phyloP scores from a whole-genome alignment of 441 rosid species.

The Aquilaria agallochum region DNA sequence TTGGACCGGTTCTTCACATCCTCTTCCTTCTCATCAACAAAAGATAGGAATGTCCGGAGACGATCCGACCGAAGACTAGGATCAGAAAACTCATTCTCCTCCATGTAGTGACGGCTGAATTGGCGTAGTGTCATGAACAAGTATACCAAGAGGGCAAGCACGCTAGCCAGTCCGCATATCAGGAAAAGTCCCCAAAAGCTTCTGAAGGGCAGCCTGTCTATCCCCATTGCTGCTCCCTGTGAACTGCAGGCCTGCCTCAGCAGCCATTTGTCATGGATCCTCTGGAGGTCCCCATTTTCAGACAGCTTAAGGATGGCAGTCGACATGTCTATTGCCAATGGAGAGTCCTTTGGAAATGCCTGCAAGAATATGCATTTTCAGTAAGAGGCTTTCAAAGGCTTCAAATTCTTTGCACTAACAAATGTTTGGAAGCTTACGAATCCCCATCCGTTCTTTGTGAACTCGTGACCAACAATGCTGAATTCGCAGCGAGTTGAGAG shows the following conservation, averaged over 20 bases:
- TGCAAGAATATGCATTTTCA: constrained; percentile 15
- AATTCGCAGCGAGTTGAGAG: constrained; percentile 80
- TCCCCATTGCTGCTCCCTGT: constrained; percentile 54
- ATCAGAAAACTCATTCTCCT: constrained; percentile 28
- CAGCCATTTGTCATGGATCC: constrained; percentile 91
- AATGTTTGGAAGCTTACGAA: constrained; percentile 51
- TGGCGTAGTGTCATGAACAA: constrained; percentile 38
- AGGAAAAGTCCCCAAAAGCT: constrained; percentile 87
- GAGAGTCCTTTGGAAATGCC: constrained; percentile 86
- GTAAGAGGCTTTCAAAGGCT: constrained; percentile 2
- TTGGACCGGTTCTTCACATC: constrained; percentile 40
- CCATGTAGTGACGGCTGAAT: constrained; percentile 36
- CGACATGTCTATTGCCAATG: constrained; percentile 75
- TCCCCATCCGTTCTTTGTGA: constrained; percentile 93
- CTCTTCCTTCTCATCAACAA: constrained; percentile 66
- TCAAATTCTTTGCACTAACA: neutral
- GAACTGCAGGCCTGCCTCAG: constrained; percentile 64
- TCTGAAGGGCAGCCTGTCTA: constrained; percentile 60
- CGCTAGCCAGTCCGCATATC: constrained; percentile 58
- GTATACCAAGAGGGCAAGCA: constrained; percentile 54
- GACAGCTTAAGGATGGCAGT: constrained; percentile 73
- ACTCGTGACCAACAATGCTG: constrained; percentile 72
- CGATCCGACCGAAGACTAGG: constrained; percentile 38
- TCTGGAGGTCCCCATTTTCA: constrained; percentile 78
- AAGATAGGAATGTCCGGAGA: constrained; percentile 63